phyloP scores from a whole-genome alignment of 192 early-diverging fungal species.

The Backusella luteola region DNA sequence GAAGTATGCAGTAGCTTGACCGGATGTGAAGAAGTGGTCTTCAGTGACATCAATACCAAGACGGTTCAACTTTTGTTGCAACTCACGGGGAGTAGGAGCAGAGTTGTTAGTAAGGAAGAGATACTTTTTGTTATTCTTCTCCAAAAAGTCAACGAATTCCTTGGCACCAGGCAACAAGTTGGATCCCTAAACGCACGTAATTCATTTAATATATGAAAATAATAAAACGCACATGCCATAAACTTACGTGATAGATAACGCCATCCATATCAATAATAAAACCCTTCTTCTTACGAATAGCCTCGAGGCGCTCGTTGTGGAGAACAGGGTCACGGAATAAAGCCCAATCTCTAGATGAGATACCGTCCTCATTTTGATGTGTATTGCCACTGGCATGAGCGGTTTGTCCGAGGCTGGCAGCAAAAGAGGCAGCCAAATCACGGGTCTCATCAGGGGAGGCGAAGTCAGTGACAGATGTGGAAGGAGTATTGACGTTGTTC shows the following conservation, averaged over 20 bases:
- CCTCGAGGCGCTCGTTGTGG: slow-evolving; percentile 30
- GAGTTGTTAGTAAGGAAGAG: slow-evolving; percentile 67
- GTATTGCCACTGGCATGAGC: neutral
- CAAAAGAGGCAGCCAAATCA: slow-evolving; percentile 16
- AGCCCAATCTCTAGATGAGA: slow-evolving; percentile 22
- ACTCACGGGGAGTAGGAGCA: slow-evolving; percentile 58
- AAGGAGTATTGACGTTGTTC: slow-evolving; percentile 1
- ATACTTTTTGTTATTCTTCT: slow-evolving; percentile 52
- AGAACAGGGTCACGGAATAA: slow-evolving; percentile 28
- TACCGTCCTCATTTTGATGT: slow-evolving; percentile 6
- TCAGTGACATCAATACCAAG: slow-evolving; percentile 52
- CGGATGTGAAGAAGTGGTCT: slow-evolving; percentile 58
- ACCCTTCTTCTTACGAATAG: slow-evolving; percentile 47
- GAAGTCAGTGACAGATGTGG: neutral
- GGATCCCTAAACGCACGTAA: slow-evolving; percentile 32
- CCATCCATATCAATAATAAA: slow-evolving; percentile 67
- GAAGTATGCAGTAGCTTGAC: slow-evolving; percentile 56
- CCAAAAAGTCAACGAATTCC: slow-evolving; percentile 55
- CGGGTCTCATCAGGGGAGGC: slow-evolving; percentile 7
- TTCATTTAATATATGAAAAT: neutral
- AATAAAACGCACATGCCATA: neutral
- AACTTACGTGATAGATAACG: slow-evolving; percentile 55
- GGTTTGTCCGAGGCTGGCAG: neutral
- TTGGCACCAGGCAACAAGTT: slow-evolving; percentile 53
- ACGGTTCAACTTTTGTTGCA: slow-evolving; percentile 51